These are phyloP conservation scores for Salvia splendens DNA, from an alignment of 257 asterid species.

Conservation along the genomic window DNA sequence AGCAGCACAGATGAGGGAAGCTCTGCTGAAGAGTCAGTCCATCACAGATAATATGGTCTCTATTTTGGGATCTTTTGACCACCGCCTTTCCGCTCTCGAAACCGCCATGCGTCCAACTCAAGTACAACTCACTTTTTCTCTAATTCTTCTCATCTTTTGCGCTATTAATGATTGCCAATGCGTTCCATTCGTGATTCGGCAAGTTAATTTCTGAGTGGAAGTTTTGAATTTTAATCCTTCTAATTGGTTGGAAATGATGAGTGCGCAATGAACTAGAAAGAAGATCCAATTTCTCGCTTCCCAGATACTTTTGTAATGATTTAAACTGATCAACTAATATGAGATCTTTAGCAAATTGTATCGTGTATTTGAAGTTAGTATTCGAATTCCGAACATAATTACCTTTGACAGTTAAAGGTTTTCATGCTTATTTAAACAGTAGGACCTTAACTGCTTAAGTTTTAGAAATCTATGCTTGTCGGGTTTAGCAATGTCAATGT, in stretches of 20 bases:
- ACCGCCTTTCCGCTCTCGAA: conserved; percentile 71
- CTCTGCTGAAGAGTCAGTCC: conserved; percentile 65
- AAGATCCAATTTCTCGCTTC: conserved; percentile 24
- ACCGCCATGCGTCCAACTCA: conserved; percentile 83
- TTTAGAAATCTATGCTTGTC: conserved; percentile 20
- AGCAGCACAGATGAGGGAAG: conserved; percentile 67
- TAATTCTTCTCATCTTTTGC: not conserved
- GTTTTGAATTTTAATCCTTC: conserved; percentile 9
- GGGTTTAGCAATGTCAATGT: conserved; percentile 11
- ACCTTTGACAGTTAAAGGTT: not conserved
- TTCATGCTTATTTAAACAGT: not conserved
- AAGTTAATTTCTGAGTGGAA: conserved; percentile 19
- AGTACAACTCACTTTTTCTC: conserved; percentile 31
- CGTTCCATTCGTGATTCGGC: conserved; percentile 29
- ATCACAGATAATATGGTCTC: conserved; percentile 70
- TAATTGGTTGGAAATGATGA: conserved; percentile 7
- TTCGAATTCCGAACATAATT: conserved; percentile 1
- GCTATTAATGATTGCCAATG: conserved; percentile 1
- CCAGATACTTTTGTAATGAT: not conserved
- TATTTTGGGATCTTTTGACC: conserved; percentile 72
- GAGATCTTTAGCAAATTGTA: not conserved
- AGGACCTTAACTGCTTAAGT: conserved; percentile 18
- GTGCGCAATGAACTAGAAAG: conserved; percentile 9
- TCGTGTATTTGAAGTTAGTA: conserved; percentile 14
- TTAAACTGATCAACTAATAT: conserved; percentile 2